Evolutionary conservation across 192 early-diverging fungal species (phyloP), one percentile per base, ranked within the genome.

Genomic region (Coemansia sp.): DNA sequence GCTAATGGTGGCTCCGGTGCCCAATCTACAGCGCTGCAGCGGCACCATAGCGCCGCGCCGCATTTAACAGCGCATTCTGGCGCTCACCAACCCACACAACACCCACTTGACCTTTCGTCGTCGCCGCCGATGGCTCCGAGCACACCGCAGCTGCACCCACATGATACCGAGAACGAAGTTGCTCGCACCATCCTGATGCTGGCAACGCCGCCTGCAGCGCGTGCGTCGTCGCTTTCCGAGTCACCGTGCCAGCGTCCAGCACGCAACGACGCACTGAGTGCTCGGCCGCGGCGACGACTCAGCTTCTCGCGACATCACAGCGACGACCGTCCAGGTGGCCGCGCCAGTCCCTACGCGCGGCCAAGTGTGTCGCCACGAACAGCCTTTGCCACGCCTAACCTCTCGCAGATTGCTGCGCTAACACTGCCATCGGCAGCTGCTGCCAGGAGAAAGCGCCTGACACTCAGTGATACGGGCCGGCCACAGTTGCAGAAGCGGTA

Each of bases 131-230:
- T 50, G 1, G 29, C 20, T 8, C 62, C 53, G 6, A 54, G 47
- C 41, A 73, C 71, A 1, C 71, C 71, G 8, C 54, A 37, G 19
- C 49, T 59, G 60, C 64, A 41, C 19, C 60, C 54, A 16, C 57
- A 62, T 11, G 65, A 68, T 43, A 66, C 43, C 37, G 74, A 71
- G 11, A 67, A 58, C 47, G 75, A 78, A 20, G 47, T 64, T 20
- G 75, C 75, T 1, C 75, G 59, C 4, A 72, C 69, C 3, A 78
- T 78, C 23, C 55, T 78, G 20, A 68, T 72, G 69, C 75, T 78
- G 3, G 69, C 69, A 4, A 78, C 75, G 2, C 75, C 75, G 8
- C 75, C 74, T 7, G 65, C 69, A 3, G 61, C 65, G 5, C 74
- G 68, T 24, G 59, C 64, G 24, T 57, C 60, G 23, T 54, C 69